These are phyloP conservation scores for Teunomyces gatunensis DNA, from an alignment of 805 yeast genomes.

Conservation along the genomic window DNA sequence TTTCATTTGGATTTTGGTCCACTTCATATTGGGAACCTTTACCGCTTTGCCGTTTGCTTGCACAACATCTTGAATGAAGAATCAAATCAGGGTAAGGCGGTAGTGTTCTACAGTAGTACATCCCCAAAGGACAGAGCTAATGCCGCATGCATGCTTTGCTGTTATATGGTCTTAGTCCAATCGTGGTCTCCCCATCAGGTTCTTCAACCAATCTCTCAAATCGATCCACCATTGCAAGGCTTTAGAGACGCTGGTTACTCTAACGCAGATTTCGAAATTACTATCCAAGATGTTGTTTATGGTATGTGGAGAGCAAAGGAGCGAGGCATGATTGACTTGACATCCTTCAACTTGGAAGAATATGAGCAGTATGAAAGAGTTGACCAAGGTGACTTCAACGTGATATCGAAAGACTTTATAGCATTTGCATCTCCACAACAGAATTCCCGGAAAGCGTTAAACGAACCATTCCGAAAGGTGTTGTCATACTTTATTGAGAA, in stretches of 20 bases:
- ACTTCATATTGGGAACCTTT: slow-evolving; percentile 85
- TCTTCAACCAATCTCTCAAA: slow-evolving; percentile 87
- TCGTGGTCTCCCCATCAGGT: slow-evolving; percentile 99
- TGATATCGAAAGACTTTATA: slow-evolving; percentile 86
- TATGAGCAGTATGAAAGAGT: slow-evolving; percentile 94
- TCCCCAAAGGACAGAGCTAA: slow-evolving; percentile 82
- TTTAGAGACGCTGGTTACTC: slow-evolving; percentile 98
- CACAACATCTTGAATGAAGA: slow-evolving; percentile 90
- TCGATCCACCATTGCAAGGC: slow-evolving; percentile 89
- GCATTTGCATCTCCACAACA: slow-evolving; percentile 98
- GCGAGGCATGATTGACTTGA: slow-evolving; percentile 80
- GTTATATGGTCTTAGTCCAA: slow-evolving; percentile 93
- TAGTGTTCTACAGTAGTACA: slow-evolving; percentile 84
- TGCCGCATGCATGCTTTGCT: slow-evolving; percentile 90
- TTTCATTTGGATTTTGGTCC: slow-evolving; percentile 98
- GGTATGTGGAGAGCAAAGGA: slow-evolving; percentile 98
- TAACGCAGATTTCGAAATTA: slow-evolving; percentile 87
- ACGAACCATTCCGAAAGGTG: slow-evolving; percentile 80
- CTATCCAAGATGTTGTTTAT: slow-evolving; percentile 92
- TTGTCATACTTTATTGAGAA: slow-evolving; percentile 68
- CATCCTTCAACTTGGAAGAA: slow-evolving; percentile 84
- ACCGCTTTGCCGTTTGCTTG: slow-evolving; percentile 90
- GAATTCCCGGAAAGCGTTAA: slow-evolving; percentile 45
- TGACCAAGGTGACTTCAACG: slow-evolving; percentile 95
- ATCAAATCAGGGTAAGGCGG: slow-evolving; percentile 79